Evolutionary conservation across 2,329 filamentous ascomycete genomes (phyloP), one percentile per base, ranked within the genome.

Genomic region (Tympanopsis confertula): DNA sequence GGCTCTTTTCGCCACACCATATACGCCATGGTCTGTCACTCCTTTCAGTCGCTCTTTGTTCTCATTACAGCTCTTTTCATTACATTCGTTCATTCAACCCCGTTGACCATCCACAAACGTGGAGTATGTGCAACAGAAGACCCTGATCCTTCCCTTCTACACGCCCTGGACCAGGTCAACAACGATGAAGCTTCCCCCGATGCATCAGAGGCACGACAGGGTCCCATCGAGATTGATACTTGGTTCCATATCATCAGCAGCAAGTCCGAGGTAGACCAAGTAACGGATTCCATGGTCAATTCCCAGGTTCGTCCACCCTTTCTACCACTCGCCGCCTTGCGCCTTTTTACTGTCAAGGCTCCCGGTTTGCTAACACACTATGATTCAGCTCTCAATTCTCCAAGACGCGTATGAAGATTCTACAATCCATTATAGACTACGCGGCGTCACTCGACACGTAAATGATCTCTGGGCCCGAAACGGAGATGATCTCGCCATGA

Each of bases 391-490:
- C 22, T 26, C 22, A 26, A n/a, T n/a, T 10, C 22, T 26, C 7
- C 22, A 26, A 26, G n/a, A 26, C 22, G 22, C 22, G n/a, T 26
- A 26, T 26, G n/a, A 26, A 26, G n/a, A n/a, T n/a, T 7, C 22
- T 10, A 58, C 59, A 40, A 68, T 77, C 45, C 52, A 49, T 5
- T 77, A 72, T 57, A 59, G 54, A 20, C 58, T 75, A 7, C 46
- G 57, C 38, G 62, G 65, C 41, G 58, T 68, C 20, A 65, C 62
- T 18, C 69, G 63, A 45, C 69, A 61, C 24, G 56, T 62, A 40
- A 74, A 74, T 54, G 63, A 71, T 45, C 56, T 55, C 35, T 76
- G 72, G 72, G 70, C 72, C 20, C 58, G 57, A 22, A 66, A 63
- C 39, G 51, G 51, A 18, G 62, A 66, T 47, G 65, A 67, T 44